Conservation (phyloP, 495 filamentous ascomycete genomes). For the Rusavskia elegans region DNA sequence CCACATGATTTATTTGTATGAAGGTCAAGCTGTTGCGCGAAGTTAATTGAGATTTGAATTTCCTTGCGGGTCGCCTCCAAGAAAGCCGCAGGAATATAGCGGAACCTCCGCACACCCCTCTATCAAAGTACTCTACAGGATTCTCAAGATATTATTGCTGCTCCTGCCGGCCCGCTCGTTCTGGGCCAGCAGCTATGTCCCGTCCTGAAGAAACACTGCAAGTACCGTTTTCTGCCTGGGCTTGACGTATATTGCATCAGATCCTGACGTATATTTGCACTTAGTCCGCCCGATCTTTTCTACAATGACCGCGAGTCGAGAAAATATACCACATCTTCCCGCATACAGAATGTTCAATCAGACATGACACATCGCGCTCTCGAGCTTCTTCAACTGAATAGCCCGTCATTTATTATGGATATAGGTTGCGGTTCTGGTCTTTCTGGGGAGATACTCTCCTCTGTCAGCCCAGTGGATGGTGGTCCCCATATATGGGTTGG, state of each 20-base stretch:
- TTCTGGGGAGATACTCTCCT: conserved; percentile 79
- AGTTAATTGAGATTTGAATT: too few relatives aligned
- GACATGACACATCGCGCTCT: conserved; percentile 89
- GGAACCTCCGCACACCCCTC: background rate
- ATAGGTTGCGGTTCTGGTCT: conserved; percentile 91
- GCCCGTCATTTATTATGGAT: conserved; percentile 80
- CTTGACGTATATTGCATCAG: background rate
- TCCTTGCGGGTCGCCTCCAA: too few relatives aligned
- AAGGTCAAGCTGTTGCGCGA: background rate
- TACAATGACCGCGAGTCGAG: conserved; percentile 90
- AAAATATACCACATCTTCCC: conserved; percentile 95
- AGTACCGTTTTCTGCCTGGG: conserved; percentile 9
- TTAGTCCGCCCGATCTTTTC: conserved; percentile 81
- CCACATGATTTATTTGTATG: conserved; percentile 44
- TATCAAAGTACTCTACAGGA: background rate
- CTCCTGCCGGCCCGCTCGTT: too few relatives aligned
- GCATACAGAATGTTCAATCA: conserved; percentile 87
- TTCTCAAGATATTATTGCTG: too few relatives aligned
- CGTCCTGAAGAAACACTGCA: conserved; percentile 90
- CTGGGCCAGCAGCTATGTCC: conserved; percentile 43
- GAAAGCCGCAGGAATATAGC: too few relatives aligned
- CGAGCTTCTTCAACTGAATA: conserved; percentile 66
- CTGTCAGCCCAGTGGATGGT: conserved; percentile 44
- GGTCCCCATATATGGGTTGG: conserved; percentile 88
- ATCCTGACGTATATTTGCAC: background rate